Evolutionary conservation across 169 alveolate species (phyloP).

Genomic region (Plasmodium coatneyi): DNA sequence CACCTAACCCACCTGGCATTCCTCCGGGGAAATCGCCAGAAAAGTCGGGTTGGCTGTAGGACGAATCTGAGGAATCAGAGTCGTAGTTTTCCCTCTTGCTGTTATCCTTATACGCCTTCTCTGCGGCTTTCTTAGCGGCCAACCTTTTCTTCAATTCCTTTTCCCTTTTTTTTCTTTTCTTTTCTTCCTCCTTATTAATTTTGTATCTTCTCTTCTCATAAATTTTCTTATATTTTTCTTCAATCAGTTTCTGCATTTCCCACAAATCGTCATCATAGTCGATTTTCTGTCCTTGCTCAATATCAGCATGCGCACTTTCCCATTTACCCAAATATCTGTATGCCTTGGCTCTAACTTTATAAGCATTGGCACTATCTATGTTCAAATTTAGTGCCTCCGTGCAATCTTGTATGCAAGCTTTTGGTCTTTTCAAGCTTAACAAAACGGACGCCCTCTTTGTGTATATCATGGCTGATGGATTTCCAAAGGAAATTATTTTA

Average conservation of each 20-base stretch:
- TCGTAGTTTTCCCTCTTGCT: slow-evolving; percentile 62
- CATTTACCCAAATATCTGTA: slow-evolving; percentile 82
- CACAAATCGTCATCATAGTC: slow-evolving; percentile 84
- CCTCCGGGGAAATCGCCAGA: slow-evolving; percentile 79
- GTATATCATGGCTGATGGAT: slow-evolving; percentile 84
- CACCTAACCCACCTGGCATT: slow-evolving; percentile 79
- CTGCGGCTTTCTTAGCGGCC: slow-evolving; percentile 75
- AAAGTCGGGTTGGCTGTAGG: slow-evolving; percentile 61
- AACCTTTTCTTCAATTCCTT: slow-evolving; percentile 75
- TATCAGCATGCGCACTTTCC: slow-evolving; percentile 84
- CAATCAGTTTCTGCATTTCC: slow-evolving; percentile 85
- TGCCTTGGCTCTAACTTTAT: slow-evolving; percentile 80
- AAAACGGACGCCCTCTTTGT: slow-evolving; percentile 83
- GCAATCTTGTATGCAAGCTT: slow-evolving; percentile 84
- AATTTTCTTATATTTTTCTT: slow-evolving; percentile 81
- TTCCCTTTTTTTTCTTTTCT: slow-evolving; percentile 76
- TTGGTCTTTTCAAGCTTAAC: slow-evolving; percentile 77
- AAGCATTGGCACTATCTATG: slow-evolving; percentile 84
- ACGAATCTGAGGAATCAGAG: slow-evolving; percentile 55
- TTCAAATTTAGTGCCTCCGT: slow-evolving; percentile 82
- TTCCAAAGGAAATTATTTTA: slow-evolving; percentile 77
- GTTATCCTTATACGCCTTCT: slow-evolving; percentile 77
- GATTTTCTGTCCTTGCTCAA: slow-evolving; percentile 84
- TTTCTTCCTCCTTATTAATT: slow-evolving; percentile 77
- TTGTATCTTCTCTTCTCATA: slow-evolving; percentile 78